phyloP scores from a whole-genome alignment of 805 yeast species.

The Scheffersomyces lignosus region DNA sequence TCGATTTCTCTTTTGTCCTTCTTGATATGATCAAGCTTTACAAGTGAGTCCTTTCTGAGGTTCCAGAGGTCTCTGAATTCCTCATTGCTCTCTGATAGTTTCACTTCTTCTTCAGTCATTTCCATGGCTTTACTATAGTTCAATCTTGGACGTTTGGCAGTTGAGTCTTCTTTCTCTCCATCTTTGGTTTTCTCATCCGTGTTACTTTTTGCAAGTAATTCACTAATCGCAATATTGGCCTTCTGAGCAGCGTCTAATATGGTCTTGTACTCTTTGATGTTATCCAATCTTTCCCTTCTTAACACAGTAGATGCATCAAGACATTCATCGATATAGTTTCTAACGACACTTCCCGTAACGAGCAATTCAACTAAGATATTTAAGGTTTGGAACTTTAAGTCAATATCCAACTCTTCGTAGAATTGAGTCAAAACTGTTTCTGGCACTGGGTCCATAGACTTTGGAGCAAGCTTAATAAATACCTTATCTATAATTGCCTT shows the following conservation, averaged over 20 bases:
- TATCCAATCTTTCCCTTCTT: slow-evolving; percentile 67
- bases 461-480: slow-evolving; percentile 59
- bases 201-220: slow-evolving; percentile 10
- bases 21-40: slow-evolving; percentile 47
- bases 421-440: slow-evolving; percentile 54
- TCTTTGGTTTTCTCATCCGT: slow-evolving; percentile 3
- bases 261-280: slow-evolving; percentile 57
- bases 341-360: slow-evolving; percentile 55
- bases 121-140: slow-evolving; percentile 24
- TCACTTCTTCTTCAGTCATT: slow-evolving; percentile 39
- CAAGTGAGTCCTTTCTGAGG: slow-evolving; percentile 41
- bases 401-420: slow-evolving; percentile 49
- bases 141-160: slow-evolving; percentile 9
- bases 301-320: slow-evolving; percentile 61
- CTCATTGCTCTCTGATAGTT: slow-evolving; percentile 40
- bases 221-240: slow-evolving; percentile 22
- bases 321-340: slow-evolving; percentile 65
- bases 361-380: slow-evolving; percentile 65
- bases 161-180: slow-evolving; percentile 3
- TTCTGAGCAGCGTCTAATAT: slow-evolving; percentile 51
- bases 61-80: slow-evolving; percentile 46
- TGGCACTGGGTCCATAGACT: slow-evolving; percentile 48
- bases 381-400: slow-evolving; percentile 56
- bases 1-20: slow-evolving; percentile 56
- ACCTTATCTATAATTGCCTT: slow-evolving; percentile 49